Evolutionary conservation across 306 rosid species (phyloP), one percentile per base, ranked within the genome.

Genomic region (Psophocarpus tetragonolobus): DNA sequence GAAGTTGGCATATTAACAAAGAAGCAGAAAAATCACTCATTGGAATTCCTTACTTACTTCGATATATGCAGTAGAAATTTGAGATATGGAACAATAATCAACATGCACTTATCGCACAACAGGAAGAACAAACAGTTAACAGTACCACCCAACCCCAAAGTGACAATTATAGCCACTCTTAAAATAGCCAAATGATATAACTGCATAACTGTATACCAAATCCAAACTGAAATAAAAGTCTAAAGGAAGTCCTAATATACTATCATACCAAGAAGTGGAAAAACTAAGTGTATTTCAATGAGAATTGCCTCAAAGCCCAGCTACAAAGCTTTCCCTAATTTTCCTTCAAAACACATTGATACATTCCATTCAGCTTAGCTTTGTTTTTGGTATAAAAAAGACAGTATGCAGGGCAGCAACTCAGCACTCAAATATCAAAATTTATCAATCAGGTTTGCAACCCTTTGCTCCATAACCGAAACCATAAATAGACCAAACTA

Each of bases 1-100:
- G 45, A 20, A 42, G 80, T 44, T 32, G 11, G 62, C 23, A 56
- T 36, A 44, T 54, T 48, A 36, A 60, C 23, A 60, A 27, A 75
- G 73, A 81, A 58, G 58, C 35, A 67, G 39, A 75, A 60, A 45
- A 75, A 75, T 18, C 58, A 60, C 21, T 10, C 32, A 39, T n/a
- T 50, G 57, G 8, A 17, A 47, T 26, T 24, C 38, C 78, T 60
- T 27, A 41, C 26, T 51, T 10, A 38, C 53, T 64, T 0, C 17
- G 50, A 45, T 12, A 36, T n/a, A 44, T 14, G 50, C 29, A 65
- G 63, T 26, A 53, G 60, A 50, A 36, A 73, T 29, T 21, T n/a
- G 8, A 51, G 57, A 47, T 51, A 41, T 20, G 47, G 17, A 38
- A 54, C 36, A 74, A 65, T n/a, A 56, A 67, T 20, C 51, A 68